Base-by-base conservation (phyloP, 2,329 filamentous ascomycete genomes). In the Aspergillus pseudoglaucus region DNA sequence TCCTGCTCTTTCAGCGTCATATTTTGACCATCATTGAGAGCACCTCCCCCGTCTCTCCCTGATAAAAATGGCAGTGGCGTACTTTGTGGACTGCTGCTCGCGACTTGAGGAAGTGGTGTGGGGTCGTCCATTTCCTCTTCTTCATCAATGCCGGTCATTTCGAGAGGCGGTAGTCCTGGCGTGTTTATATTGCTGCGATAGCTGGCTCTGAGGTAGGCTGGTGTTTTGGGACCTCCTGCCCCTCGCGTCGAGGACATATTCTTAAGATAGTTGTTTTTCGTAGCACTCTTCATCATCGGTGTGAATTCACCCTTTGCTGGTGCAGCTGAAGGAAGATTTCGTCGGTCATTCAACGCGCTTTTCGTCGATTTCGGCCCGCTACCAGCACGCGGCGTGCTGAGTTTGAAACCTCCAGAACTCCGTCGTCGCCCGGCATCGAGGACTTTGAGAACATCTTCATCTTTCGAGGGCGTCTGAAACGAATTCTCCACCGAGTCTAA, bases 1-100 rank as follows among this genome's bases (percentile, higher is more conserved):
- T 97, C 93, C 68, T 98, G 93, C 64, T 98, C 93, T 52, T 90
- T 84, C 49, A 98, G 71, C 1, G 93, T 95, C 58, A 94, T 85
- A 59, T 96, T 95, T 17, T 67, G 64, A 12, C 90, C 90, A 58
- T 93, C 86, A 52, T 90, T 85, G 33, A 95, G 70, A 4, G 88
- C 80, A 1, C 83, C 85, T 46, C 82, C 83, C 46, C 78, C 80
- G 45, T 77, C 77, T 51, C 79, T 78, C 48, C 84, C 79, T 5
- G 84, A 79, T 30, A 88, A 72, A 49, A 84, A 76, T 2, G 83
- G 83, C 60, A 95, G 74, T 1, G 93, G 93, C 4, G 93, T 96
- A 52, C 88, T 89, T 54, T 87, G 83, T 37, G 80, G 78, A 66
- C 90, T 96, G 66, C 88, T 94, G 67, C 79, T 87, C 49, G 84